Base-by-base conservation (phyloP, 306 rosid species). In the Comarum palustre region DNA sequence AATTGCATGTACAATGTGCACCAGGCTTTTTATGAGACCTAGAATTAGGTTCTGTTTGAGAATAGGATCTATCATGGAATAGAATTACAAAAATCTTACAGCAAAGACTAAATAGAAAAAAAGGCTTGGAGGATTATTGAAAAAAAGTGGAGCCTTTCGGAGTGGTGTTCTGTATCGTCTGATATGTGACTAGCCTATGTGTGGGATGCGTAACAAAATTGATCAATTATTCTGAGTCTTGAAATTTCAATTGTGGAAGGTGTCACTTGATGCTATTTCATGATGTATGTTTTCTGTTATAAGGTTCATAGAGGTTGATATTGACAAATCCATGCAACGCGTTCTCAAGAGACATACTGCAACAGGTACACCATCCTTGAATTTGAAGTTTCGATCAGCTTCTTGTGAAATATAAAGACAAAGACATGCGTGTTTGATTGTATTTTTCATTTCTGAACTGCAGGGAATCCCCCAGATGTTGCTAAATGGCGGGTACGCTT, bases 291-390 rank as follows among this genome's bases (percentile, higher is more conserved):
- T 77, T 74, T 76, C 7, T 69, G 63, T 73, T 73, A 19, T 67
- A 69, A 91, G 95, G 96, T 94, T 89, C 80, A 73, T 94, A 45
- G 91, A 91, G 47, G 77, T 91, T 25, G 95, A 88, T 51, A 74
- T 89, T 22, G 89, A 89, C 75, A 88, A 80, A 63, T 82, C 98
- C 43, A 89, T 94, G 97, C 87, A 87, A 45, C 88, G 97, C 70
- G 98, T 91, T 58, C 68, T 88, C 52, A 89, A 78, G 71, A 89
- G 97, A 85, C 98, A 94, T 60, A 83, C 91, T 80, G 86, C 89
- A 67, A 89, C 96, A 25, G 98, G 98, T 91, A 87, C 66, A 39
- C 55, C 25, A 46, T 68, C 62, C 47, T 9, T 24, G 43, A 45
- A 24, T 70, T 69, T 45, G 45, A 50, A 52, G 59, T 52, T 52